Base-by-base conservation (phyloP, 1,284 basidiomycete species). In the Lentinus polychrous region DNA sequence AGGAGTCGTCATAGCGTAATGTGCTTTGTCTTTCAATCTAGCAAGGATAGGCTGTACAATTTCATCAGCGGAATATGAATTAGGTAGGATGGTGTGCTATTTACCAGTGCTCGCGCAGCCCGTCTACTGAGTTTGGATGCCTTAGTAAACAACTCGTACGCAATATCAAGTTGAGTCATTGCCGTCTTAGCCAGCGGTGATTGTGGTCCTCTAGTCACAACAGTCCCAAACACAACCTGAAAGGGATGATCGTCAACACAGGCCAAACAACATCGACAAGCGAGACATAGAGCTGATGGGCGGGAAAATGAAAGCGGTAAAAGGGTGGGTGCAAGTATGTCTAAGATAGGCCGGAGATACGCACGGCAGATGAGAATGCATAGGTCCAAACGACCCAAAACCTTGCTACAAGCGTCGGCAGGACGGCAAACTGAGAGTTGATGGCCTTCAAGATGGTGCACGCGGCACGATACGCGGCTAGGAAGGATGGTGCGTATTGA, bases 301-400 rank as follows among this genome's bases (percentile, higher is more conserved):
- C 27, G 27, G 27, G 27, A 17, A 17, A 33, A 11, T 27, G 31
- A n/a, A 10, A 32, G n/a, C 23, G 20, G 24, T 31, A 18, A 27
- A 33, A 45, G 59, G 57, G 49, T 41, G 32, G 12, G 45, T 17
- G n/a, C 33, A 31, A 45, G 17, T n/a, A 17, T 38, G 24, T 23
- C n/a, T 12, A 7, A 20, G 8, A 33, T 7, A 45, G 37, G 42
- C 23, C 37, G 12, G 22, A n/a, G 20, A 20, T 31, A 56, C 68
- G 49, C 53, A 72, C 70, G 39, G 64, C 62, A 27, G 68, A 64
- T 20, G 68, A 67, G 53, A 72, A 69, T 12, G 63, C 63, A 51
- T 64, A 67, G 10, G 65, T 65, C 68, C 68, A 70, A 35, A 64
- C 60, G 3, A 58, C 56, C 68, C 69, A 70, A 53, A 67, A 65